A percentile compares a stretch with the other conserved stretches of the same genome.
These are phyloP conservation scores for Herpetomonas tarakana DNA, from an alignment of 208 protist genomes.

Conservation along the genomic window DNA sequence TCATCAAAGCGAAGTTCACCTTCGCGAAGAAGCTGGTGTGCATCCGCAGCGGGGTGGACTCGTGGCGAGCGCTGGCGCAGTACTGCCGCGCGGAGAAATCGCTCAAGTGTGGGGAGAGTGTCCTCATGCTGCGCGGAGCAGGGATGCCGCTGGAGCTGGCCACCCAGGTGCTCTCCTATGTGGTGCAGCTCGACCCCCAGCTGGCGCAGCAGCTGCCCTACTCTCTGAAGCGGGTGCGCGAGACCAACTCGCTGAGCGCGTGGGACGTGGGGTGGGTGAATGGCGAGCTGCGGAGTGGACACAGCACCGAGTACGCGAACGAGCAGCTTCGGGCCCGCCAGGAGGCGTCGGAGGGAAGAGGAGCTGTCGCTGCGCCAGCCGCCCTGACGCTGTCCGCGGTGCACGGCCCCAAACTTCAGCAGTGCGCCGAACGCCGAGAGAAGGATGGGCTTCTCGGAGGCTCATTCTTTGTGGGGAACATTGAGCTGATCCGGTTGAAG, in stretches of 20 bases:
- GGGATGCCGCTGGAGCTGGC: constrained; percentile 61
- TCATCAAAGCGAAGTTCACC: constrained; percentile 60
- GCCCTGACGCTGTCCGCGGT: constrained; percentile 41
- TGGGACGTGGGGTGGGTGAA: constrained; percentile 90
- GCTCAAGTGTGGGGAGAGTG: constrained; percentile 75
- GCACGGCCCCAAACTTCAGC: constrained; percentile 38
- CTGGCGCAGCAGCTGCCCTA: constrained; percentile 48
- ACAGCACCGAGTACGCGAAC: neutral
- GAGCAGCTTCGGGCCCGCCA: constrained; percentile 3
- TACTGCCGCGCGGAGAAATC: constrained; percentile 75
- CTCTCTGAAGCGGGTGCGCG: constrained; percentile 50
- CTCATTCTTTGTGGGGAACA: constrained; percentile 82
- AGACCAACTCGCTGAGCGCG: constrained; percentile 52
- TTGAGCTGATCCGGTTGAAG: constrained; percentile 57
- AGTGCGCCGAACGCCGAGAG: constrained; percentile 59
- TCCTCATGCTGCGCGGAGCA: constrained; percentile 33
- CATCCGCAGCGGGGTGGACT: constrained; percentile 49
- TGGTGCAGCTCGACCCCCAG: constrained; percentile 60
- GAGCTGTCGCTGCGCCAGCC: constrained; percentile 21
- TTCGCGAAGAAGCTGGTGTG: constrained; percentile 80
- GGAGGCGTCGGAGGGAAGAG: constrained; percentile 23
- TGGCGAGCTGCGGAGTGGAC: constrained; percentile 40
- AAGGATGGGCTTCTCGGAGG: constrained; percentile 52
- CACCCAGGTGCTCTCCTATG: constrained; percentile 81
- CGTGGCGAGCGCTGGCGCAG: constrained; percentile 45